A percentile compares a stretch with the other conserved stretches of the same genome.
phyloP scores from a whole-genome alignment of 306 rosid genomes.

The Trichosanthes cucumerina region DNA sequence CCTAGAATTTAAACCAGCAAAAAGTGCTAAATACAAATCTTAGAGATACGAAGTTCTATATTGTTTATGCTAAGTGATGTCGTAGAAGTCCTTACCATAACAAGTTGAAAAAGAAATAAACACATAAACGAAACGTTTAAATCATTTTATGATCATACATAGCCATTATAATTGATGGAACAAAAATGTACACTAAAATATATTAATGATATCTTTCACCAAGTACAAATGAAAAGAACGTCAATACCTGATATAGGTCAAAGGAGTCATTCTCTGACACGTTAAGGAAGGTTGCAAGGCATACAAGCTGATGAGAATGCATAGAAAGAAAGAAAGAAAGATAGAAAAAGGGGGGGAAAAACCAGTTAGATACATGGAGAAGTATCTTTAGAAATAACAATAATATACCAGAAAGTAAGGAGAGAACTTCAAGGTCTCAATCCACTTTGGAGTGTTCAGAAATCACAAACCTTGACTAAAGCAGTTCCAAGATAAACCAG shows the following conservation, averaged over 20 bases:
- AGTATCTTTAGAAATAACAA: neutral
- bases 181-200: neutral
- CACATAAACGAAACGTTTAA: neutral
- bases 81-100: neutral
- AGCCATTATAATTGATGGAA: neutral
- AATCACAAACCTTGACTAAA: slow-evolving; percentile 67
- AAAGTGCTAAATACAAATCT: neutral
- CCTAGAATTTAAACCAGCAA: neutral
- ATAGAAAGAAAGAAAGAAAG: no score
- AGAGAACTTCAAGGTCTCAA: neutral
- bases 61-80: neutral
- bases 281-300: slow-evolving; percentile 91
- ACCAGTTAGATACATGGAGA: neutral
- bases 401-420: neutral
- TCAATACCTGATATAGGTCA: slow-evolving; percentile 86
- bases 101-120: neutral
- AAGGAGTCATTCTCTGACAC: slow-evolving; percentile 90
- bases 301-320: slow-evolving; percentile 62
- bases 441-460: neutral
- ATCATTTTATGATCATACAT: neutral
- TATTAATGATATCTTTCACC: neutral
- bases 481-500: slow-evolving; percentile 94
- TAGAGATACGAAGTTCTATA: neutral
- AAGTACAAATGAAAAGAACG: neutral
- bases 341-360: no score